Conservation (phyloP, 345 rosid genomes). For the Capsella bursapastoris region DNA sequence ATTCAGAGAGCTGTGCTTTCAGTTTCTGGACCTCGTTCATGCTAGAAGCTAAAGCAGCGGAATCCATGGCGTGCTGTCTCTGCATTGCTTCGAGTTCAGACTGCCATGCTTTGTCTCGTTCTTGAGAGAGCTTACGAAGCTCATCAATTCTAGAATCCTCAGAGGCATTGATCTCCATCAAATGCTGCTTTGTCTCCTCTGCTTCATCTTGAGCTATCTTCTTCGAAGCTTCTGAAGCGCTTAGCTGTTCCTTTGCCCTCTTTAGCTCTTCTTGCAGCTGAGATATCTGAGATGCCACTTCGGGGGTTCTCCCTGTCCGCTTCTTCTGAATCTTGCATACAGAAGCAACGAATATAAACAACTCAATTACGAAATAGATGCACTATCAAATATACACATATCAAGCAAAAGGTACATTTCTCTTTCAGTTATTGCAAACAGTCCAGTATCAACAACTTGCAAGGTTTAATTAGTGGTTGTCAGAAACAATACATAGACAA, state of each 20-base stretch:
- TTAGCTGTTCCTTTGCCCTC: constrained; percentile 77
- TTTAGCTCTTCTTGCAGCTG: constrained; percentile 86
- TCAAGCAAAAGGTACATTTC: constrained; percentile 4
- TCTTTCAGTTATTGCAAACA: constrained; percentile 10
- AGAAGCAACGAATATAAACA: constrained; percentile 22
- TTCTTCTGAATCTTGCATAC: constrained; percentile 59
- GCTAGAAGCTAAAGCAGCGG: constrained; percentile 75
- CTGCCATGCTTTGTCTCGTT: constrained; percentile 91
- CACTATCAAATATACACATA: constrained; percentile 18
- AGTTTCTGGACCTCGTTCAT: constrained; percentile 92
- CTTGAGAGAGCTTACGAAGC: constrained; percentile 83
- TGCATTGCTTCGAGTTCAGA: constrained; percentile 97
- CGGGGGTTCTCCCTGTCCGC: constrained; percentile 56
- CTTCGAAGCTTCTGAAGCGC: constrained; percentile 68
- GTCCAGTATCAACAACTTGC: constrained; percentile 1
- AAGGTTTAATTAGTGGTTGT: constrained; percentile 8
- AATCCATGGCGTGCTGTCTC: constrained; percentile 82
- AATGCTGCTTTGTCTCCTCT: constrained; percentile 75
- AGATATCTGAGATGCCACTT: constrained; percentile 68
- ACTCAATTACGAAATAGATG: not conserved
- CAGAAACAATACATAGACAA: constrained; percentile 6
- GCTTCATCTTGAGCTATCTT: constrained; percentile 76
- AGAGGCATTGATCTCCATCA: constrained; percentile 72
- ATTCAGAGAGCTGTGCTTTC: constrained; percentile 73
- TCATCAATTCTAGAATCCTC: constrained; percentile 83